A percentile compares a stretch with the other conserved stretches of the same genome.
phyloP scores from a whole-genome alignment of 352 stramenopile genomes.

The Albugo candida region DNA sequence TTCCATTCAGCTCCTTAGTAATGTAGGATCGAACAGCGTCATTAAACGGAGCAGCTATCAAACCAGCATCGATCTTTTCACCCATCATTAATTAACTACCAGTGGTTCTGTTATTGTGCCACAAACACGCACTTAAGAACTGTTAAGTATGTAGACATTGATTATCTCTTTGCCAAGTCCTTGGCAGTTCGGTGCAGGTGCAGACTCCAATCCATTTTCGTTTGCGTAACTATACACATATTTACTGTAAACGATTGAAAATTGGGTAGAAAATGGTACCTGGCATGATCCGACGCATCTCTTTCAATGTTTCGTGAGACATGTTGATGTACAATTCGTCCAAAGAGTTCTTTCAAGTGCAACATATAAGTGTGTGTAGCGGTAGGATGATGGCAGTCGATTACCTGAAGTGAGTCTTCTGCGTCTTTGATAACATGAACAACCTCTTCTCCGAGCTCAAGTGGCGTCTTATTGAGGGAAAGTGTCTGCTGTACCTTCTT shows the following conservation, averaged over 20 bases:
- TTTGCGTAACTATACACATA: conserved; percentile 39
- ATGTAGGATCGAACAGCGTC: conserved; percentile 72
- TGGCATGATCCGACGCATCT: conserved; percentile 90
- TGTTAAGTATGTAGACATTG: background rate
- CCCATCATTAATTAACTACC: conserved; percentile 2
- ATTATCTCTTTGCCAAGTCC: conserved; percentile 47
- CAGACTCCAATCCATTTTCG: conserved; percentile 79
- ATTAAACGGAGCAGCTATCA: conserved; percentile 77
- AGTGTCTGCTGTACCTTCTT: conserved; percentile 43
- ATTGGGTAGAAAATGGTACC: conserved; percentile 12
- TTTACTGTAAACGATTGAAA: background rate
- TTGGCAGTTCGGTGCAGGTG: conserved; percentile 64
- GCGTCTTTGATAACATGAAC: conserved; percentile 53
- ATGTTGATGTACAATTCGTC: conserved; percentile 92
- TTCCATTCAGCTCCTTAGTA: conserved; percentile 39
- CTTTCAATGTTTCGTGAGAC: conserved; percentile 86
- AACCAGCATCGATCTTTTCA: conserved; percentile 55
- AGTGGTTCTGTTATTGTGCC: no score
- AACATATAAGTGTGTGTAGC: background rate
- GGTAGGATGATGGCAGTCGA: background rate
- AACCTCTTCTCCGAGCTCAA: conserved; percentile 38
- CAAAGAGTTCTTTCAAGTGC: conserved; percentile 23
- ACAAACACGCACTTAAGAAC: no score
- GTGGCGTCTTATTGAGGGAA: conserved; percentile 12
- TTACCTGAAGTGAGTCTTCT: conserved; percentile 61